Conservation (phyloP, 345 rosid genomes). For the Draba incana region DNA sequence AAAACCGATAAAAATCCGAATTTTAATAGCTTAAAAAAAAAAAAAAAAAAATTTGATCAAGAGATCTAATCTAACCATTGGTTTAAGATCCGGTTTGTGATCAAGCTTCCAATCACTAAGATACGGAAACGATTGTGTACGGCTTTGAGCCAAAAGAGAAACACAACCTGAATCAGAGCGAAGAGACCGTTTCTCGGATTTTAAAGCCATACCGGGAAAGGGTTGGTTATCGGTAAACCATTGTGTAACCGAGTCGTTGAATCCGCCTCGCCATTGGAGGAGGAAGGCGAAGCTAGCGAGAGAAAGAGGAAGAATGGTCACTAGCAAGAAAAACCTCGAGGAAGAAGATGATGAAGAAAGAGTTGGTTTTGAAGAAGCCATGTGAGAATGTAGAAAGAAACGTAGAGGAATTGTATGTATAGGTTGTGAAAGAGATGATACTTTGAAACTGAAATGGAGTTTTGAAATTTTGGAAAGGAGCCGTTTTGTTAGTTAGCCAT, state of each 20-base stretch:
- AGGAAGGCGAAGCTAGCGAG: constrained; percentile 66
- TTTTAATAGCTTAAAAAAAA: background rate
- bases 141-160: constrained; percentile 64
- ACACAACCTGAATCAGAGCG: constrained; percentile 50
- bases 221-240: constrained; percentile 47
- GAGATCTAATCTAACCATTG: constrained; percentile 51
- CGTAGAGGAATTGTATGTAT: background rate
- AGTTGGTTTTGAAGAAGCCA: constrained; percentile 51
- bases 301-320: constrained; percentile 59
- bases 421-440: constrained; percentile 18
- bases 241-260: constrained; percentile 45
- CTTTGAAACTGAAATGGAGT: constrained; percentile 32
- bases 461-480: constrained; percentile 11
- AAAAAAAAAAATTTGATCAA: background rate
- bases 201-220: constrained; percentile 57
- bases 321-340: constrained; percentile 51
- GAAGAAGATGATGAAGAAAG: constrained; percentile 39
- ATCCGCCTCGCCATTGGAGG: constrained; percentile 71
- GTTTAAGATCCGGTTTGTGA: constrained; percentile 59
- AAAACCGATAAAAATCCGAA: constrained; percentile 36
- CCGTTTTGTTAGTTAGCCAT: constrained; percentile 36
- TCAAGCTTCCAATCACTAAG: constrained; percentile 63
- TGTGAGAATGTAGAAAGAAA: constrained; percentile 16
- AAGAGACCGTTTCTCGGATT: constrained; percentile 16
- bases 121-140: constrained; percentile 65